These are phyloP conservation scores for Aspergillus ruber DNA, from an alignment of 2,329 filamentous ascomycete genomes.

Conservation along the genomic window DNA sequence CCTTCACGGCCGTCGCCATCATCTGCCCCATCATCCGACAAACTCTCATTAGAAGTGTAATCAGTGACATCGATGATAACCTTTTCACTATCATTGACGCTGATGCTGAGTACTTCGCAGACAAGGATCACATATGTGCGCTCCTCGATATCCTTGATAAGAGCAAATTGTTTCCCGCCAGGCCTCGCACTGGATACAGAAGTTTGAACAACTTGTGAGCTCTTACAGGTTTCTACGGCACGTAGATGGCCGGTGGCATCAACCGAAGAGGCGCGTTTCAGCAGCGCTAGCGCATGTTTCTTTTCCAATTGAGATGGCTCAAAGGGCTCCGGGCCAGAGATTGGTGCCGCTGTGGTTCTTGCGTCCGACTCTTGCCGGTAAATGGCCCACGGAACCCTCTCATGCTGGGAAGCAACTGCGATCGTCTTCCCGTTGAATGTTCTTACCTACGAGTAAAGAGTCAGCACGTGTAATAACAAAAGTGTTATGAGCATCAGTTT, in stretches of 20 bases:
- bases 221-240: background rate
- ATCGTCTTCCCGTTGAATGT: constrained; percentile 13
- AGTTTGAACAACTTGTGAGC: constrained; percentile 7
- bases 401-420: constrained; percentile 22
- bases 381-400: constrained; percentile 28
- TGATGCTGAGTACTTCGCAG: constrained; percentile 62
- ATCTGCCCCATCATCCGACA: constrained; percentile 51
- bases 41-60: constrained; percentile 64
- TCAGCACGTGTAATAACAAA: constrained; percentile 7
- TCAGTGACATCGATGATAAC: constrained; percentile 70
- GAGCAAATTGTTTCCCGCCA: constrained; percentile 40
- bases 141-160: constrained; percentile 58
- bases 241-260: constrained; percentile 2
- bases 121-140: constrained; percentile 61
- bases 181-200: constrained; percentile 4
- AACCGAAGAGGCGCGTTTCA: background rate
- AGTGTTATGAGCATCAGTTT: constrained; percentile 8
- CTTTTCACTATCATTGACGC: constrained; percentile 38
- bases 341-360: constrained; percentile 13
- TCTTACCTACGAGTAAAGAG: constrained; percentile 11
- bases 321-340: constrained; percentile 22
- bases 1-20: constrained; percentile 40
- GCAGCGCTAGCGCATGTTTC: constrained; percentile 13
- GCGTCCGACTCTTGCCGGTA: constrained; percentile 23
- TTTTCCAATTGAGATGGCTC: constrained; percentile 23